A percentile compares a stretch with the other conserved stretches of the same genome.
These are phyloP conservation scores for Solanum medicagineum DNA, from an alignment of 257 asterid species.

Conservation along the genomic window DNA sequence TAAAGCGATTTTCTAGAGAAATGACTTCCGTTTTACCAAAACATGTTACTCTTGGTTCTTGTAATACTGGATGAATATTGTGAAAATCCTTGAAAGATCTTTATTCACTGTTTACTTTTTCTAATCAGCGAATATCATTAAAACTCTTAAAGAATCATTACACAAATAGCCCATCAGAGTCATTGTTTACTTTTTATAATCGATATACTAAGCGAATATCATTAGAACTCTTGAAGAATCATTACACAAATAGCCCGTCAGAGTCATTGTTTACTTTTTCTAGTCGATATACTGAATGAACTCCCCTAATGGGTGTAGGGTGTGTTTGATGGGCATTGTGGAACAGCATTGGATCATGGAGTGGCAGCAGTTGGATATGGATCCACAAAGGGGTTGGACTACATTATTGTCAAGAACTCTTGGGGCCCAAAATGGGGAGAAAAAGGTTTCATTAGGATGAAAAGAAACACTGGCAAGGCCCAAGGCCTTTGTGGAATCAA, in stretches of 20 bases:
- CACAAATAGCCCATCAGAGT: background rate
- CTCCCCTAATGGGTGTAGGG: conserved; percentile 17
- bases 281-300: background rate
- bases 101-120: background rate
- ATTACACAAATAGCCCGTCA: background rate
- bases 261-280: background rate
- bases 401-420: conserved; percentile 48
- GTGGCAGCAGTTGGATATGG: conserved; percentile 52
- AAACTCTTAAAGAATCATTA: background rate
- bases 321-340: conserved; percentile 59
- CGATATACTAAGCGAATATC: background rate
- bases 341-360: conserved; percentile 41
- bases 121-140: background rate
- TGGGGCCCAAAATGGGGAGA: conserved; percentile 72
- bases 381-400: conserved; percentile 27
- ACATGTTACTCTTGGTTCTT: background rate
- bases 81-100: background rate
- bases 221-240: background rate
- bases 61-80: background rate
- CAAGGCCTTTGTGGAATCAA: conserved; percentile 51
- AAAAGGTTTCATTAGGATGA: conserved; percentile 55
- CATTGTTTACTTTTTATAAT: background rate
- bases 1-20: background rate
- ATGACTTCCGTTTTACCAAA: background rate
- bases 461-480: conserved; percentile 37